Evolutionary conservation across 2,329 filamentous ascomycete species (phyloP), one percentile per base, ranked within the genome.

Genomic region (Fusarium sp.): DNA sequence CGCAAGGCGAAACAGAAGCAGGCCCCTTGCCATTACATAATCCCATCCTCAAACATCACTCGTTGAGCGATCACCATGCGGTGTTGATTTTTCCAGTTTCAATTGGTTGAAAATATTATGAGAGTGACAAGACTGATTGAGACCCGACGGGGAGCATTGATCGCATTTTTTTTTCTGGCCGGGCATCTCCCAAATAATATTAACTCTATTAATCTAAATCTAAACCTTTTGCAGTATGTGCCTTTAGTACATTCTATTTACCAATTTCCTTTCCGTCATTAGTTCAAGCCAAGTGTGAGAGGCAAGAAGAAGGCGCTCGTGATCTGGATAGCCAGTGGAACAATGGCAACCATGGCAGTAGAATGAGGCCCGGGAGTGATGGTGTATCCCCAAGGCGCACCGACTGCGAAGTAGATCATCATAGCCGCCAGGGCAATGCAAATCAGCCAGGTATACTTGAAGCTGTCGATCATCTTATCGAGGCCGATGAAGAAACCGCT

Each of bases 401-500:
- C 77, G 15, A 76, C 65, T 2, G 77, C 69, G 73, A 79, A 74
- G 6, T 79, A 79, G 22, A 79, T 72, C 76, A 79, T 79, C 2
- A 68, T 76, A n/a, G 69, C 77, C 0, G 77, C 66, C 3, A 79
- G 27, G 0, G 72, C 14, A 30, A 79, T 68, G 11, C 77, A 78
- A 40, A 79, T 77, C 4, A 76, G 20, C 30, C 76, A 78, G 0
- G 76, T 76, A 60, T 82, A 86, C 69, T 89, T 79, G 60, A 80
- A 89, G 63, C 89, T 87, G 74, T 84, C 88, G 43, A 82, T 83
- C 63, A 82, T 82, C 37, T 79, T 84, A 40, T 78, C 81, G 9
- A 80, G 80, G 0, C 80, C 82, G 7, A 81, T 83, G 58, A 77
- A 78, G 22, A 80, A 76, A 50, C 77, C 79, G 0, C 77, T 80